Conservation (phyloP, 805 yeast species). For the Kodamaea laetipori region DNA sequence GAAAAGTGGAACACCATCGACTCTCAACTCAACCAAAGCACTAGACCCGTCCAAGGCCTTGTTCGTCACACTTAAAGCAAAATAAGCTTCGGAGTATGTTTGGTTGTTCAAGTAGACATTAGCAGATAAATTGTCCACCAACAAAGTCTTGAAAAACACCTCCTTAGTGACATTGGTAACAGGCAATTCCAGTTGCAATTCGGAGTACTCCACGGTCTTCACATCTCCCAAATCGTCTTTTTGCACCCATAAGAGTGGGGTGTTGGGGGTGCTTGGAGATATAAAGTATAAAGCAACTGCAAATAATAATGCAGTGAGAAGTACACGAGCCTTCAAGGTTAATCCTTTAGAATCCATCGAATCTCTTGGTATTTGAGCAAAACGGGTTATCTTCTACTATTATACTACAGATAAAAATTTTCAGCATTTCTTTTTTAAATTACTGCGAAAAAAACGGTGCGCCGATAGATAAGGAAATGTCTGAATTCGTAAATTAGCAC, state of each 20-base stretch:
- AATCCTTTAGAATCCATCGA: not conserved
- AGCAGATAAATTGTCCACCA: conserved; percentile 3
- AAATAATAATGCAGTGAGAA: not conserved
- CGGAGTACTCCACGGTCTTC: not conserved
- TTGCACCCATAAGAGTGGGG: not conserved
- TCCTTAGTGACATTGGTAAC: conserved; percentile 3
- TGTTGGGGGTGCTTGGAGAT: not conserved
- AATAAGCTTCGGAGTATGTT: conserved; percentile 25
- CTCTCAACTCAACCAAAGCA: conserved; percentile 24
- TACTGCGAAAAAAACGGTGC: not conserved
- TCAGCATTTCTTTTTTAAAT: not conserved
- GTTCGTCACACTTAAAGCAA: conserved; percentile 29
- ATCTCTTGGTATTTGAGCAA: not conserved
- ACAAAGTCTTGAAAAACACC: conserved; percentile 1
- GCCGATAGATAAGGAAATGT: not conserved
- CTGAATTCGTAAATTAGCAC: not conserved
- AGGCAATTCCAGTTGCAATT: conserved; percentile 7
- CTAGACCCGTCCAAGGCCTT: conserved; percentile 16
- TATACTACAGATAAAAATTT: not conserved
- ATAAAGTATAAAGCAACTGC: not conserved
- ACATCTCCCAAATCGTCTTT: not conserved
- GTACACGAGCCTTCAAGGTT: conserved; percentile 1
- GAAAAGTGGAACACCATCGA: conserved; percentile 30
- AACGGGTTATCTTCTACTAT: not conserved
- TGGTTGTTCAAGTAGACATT: conserved; percentile 8